phyloP scores from a whole-genome alignment of 371 early-diverging fungal species.

The Apophysomyces elegans region DNA sequence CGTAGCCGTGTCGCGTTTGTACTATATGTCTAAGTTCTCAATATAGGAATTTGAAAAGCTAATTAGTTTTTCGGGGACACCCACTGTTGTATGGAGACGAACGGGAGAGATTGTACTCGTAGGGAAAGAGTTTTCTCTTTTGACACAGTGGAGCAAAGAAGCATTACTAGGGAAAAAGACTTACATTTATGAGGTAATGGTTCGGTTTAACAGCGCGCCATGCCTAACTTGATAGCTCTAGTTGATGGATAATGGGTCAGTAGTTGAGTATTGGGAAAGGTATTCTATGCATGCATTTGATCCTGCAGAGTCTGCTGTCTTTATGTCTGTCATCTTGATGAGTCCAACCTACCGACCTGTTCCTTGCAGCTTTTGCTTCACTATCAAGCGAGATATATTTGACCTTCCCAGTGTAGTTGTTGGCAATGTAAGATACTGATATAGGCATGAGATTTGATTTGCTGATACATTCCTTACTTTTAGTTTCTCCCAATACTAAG shows the following conservation, averaged over 20 bases:
- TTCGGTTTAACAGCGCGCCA: background rate
- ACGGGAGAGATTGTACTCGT: slow-evolving; percentile 90
- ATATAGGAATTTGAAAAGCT: slow-evolving; percentile 86
- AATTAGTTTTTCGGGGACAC: slow-evolving; percentile 88
- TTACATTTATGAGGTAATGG: slow-evolving; percentile 73
- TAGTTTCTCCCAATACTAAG: slow-evolving; percentile 6
- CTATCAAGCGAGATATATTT: slow-evolving; percentile 91
- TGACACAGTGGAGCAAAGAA: slow-evolving; percentile 86
- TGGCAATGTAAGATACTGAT: slow-evolving; percentile 59
- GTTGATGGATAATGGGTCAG: slow-evolving; percentile 89
- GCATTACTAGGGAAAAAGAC: slow-evolving; percentile 71
- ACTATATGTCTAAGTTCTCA: background rate
- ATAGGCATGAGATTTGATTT: background rate
- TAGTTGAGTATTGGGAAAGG: slow-evolving; percentile 92
- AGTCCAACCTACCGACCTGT: slow-evolving; percentile 70
- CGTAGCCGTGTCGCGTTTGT: background rate
- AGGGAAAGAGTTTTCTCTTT: slow-evolving; percentile 87
- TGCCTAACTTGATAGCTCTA: slow-evolving; percentile 19
- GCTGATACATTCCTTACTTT: background rate
- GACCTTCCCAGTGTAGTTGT: slow-evolving; percentile 87
- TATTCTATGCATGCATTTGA: slow-evolving; percentile 89
- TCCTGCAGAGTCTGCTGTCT: slow-evolving; percentile 81
- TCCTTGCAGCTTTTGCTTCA: slow-evolving; percentile 89
- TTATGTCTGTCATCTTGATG: slow-evolving; percentile 77
- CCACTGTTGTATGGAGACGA: slow-evolving; percentile 91